These are phyloP conservation scores for Salicornia ramosissima DNA, from an alignment of 148 eudicot species.

Conservation along the genomic window DNA sequence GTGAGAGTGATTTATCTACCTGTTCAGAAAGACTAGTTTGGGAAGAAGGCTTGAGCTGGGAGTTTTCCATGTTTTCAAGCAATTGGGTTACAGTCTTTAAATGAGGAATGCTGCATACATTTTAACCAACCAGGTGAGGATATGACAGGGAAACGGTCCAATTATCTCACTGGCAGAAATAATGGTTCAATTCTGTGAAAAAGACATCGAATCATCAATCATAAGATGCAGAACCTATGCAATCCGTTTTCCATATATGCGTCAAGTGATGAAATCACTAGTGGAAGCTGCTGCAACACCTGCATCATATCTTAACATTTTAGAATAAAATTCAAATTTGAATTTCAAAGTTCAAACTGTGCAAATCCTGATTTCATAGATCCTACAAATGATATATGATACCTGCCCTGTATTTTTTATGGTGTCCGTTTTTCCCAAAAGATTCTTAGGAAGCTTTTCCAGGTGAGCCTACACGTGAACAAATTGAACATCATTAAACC, in stretches of 20 bases:
- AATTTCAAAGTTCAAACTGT: too few species aligned
- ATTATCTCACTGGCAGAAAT: not conserved
- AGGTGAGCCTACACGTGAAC: conserved; percentile 27
- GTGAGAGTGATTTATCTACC: conserved; percentile 36
- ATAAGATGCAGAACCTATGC: conserved; percentile 41
- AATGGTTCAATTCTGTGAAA: not conserved
- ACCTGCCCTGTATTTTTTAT: conserved; percentile 31
- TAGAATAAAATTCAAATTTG: not conserved
- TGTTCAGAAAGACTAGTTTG: conserved; percentile 35
- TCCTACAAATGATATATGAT: conserved; percentile 2
- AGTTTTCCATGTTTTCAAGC: conserved; percentile 68
- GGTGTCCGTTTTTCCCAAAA: conserved; percentile 25
- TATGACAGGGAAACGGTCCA: not conserved
- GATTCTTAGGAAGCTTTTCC: conserved; percentile 30
- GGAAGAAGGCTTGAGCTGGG: conserved; percentile 63
- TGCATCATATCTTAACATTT: conserved; percentile 25
- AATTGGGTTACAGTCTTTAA: conserved; percentile 70
- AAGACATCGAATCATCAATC: not conserved
- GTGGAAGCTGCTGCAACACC: conserved; percentile 75
- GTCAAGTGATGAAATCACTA: conserved; percentile 81
- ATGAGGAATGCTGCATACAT: conserved; percentile 64
- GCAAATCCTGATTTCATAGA: not conserved
- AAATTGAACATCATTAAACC: conserved; percentile 7
- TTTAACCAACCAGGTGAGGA: not conserved
- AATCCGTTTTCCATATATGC: conserved; percentile 75